These are phyloP conservation scores for Galium porrigens DNA, from an alignment of 305 asterid genomes.

Conservation along the genomic window DNA sequence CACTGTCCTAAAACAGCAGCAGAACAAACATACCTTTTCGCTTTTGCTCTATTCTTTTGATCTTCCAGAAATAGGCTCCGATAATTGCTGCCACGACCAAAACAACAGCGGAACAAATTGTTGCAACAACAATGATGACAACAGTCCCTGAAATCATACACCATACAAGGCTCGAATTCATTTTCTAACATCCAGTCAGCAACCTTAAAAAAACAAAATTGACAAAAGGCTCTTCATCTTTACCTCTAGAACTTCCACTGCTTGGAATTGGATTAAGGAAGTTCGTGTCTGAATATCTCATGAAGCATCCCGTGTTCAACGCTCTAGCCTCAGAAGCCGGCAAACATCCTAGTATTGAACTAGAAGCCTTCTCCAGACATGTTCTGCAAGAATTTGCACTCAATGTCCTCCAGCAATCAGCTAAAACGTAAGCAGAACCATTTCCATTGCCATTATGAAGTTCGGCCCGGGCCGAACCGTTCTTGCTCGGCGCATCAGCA, in stretches of 20 bases:
- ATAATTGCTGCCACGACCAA: constrained; percentile 23
- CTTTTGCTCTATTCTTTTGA: constrained; percentile 31
- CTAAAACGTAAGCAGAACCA: constrained; percentile 29
- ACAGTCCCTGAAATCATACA: constrained; percentile 26
- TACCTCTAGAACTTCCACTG: constrained; percentile 22
- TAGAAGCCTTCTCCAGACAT: constrained; percentile 28
- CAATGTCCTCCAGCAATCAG: constrained; percentile 31
- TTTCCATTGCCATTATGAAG: constrained; percentile 13
- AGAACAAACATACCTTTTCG: constrained; percentile 31
- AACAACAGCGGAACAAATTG: constrained; percentile 30
- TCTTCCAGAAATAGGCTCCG: constrained; percentile 31
- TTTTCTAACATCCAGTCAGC: neutral
- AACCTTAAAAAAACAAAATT: neutral
- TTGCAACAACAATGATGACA: constrained; percentile 24
- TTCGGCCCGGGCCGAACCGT: constrained; percentile 32
- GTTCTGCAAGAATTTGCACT: constrained; percentile 21
- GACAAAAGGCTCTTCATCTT: neutral
- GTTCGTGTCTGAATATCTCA: constrained; percentile 33
- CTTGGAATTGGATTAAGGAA: constrained; percentile 24
- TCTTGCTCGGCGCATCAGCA: constrained; percentile 28
- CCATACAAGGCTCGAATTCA: neutral
- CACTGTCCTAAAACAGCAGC: neutral
- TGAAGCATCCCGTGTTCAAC: constrained; percentile 34
- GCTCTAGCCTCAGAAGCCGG: constrained; percentile 34
- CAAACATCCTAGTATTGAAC: constrained; percentile 28